Evolutionary conservation across 2,329 filamentous ascomycete species (phyloP).

Genomic region (Xylaria digitata): DNA sequence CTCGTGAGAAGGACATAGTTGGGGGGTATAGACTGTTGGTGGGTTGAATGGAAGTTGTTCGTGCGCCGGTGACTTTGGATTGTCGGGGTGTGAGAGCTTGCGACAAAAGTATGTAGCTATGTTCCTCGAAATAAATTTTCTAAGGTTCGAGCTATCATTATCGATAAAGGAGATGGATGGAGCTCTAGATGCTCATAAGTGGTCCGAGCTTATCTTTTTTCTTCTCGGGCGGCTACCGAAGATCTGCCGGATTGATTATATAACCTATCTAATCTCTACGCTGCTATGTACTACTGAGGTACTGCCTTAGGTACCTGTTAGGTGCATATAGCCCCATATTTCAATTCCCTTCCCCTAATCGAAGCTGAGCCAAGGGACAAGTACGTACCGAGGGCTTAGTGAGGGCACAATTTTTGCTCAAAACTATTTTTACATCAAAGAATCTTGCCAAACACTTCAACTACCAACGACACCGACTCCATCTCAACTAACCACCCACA

Average conservation of each 20-base stretch:
- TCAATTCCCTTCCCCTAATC: constrained; percentile 1
- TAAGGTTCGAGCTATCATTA: constrained; percentile 39
- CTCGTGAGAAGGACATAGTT: constrained; percentile 58
- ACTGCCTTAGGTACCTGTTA: too few species aligned
- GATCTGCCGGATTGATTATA: constrained; percentile 33
- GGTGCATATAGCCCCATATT: constrained; percentile 21
- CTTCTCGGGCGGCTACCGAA: constrained; percentile 27
- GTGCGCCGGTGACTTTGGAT: constrained; percentile 28
- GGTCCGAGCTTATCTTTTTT: constrained; percentile 33
- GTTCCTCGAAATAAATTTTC: constrained; percentile 38
- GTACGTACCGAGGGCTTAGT: constrained; percentile 53
- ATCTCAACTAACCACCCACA: constrained; percentile 62
- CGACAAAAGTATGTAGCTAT: constrained; percentile 37
- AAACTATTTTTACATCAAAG: constrained; percentile 60
- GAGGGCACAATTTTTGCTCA: constrained; percentile 55
- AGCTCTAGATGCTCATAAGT: constrained; percentile 15
- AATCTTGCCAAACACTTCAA: constrained; percentile 56
- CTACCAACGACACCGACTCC: constrained; percentile 64
- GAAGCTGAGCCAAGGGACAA: constrained; percentile 26
- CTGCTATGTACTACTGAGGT: too few species aligned
- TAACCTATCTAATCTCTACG: too few species aligned
- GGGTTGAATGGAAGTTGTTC: constrained; percentile 35
- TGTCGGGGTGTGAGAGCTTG: constrained; percentile 30
- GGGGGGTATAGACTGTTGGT: constrained; percentile 27
- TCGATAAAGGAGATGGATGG: constrained; percentile 33